Evolutionary conservation across 176 grass and related monocot genomes (phyloP), one percentile per base, ranked within the genome.

Genomic region (Pontederia crassipes): DNA sequence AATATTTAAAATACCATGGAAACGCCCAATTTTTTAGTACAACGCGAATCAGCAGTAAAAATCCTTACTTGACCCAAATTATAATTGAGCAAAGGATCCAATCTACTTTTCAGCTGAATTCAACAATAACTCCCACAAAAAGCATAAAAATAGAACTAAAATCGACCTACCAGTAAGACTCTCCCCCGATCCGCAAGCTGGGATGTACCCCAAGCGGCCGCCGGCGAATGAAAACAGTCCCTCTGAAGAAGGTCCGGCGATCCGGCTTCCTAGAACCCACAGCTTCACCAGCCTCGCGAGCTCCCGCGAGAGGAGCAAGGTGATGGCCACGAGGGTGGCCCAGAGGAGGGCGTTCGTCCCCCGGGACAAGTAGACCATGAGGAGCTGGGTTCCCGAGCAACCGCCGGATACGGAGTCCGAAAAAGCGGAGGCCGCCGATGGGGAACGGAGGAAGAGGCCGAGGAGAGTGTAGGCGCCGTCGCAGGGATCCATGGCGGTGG

Each of bases 311-410:
- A 98, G 82, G 17, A 83, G 12, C 63, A 75, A 78, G 11, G 84
- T 98, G 62, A 68, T 46, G 45, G 81, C 70, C 12, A 98, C 45
- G 15, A 98, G 67, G 2, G 62, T 64, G 56, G 64, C 73, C 93
- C 93, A 98, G 14, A 98, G 93, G 59, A 85, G 17, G 17, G 84
- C 84, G 76, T 98, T 98, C 72, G 93, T 88, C 18, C 81, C 93
- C 10, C 87, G 78, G 52, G 55, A 69, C 0, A 75, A 61, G 79
- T 98, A 98, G 55, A 85, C 81, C 12, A 69, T 80, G 40, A 98
- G 73, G 76, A 98, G 88, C 52, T 27, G 26, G 32, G 45, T 40
- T 10, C 62, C 61, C 26, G 65, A 65, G 55, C 79, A 71, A 27
- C 71, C 58, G 17, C 49, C 64, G 67, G 68, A 72, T 74, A 66